Conservation (phyloP, 805 yeast genomes). For the Jamesozyma gamospora region DNA sequence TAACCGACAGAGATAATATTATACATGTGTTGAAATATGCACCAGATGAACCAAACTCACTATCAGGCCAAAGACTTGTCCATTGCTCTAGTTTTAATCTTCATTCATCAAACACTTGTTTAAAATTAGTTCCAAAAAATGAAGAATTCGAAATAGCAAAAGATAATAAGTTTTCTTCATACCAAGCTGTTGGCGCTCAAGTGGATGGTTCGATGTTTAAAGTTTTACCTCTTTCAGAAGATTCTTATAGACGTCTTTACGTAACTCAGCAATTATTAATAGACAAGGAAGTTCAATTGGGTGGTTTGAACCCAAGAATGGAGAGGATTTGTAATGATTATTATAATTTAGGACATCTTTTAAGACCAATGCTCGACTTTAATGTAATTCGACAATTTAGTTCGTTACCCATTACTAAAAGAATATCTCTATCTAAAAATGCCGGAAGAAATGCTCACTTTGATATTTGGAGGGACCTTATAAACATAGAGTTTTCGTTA, state of each 20-base stretch:
- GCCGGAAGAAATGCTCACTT: constrained; percentile 47
- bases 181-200: constrained; percentile 61
- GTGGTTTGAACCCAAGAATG: constrained; percentile 75
- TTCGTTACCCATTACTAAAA: constrained; percentile 46
- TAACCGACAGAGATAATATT: constrained; percentile 57
- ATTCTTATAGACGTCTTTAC: constrained; percentile 68
- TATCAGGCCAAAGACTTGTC: constrained; percentile 67
- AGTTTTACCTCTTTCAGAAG: constrained; percentile 66
- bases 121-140: constrained; percentile 35
- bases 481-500: constrained; percentile 41
- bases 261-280: constrained; percentile 79
- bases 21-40: constrained; percentile 76
- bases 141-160: constrained; percentile 21
- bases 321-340: constrained; percentile 39
- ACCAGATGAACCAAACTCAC: constrained; percentile 80
- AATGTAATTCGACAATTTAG: constrained; percentile 46
- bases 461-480: constrained; percentile 61
- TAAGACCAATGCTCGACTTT: constrained; percentile 58
- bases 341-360: constrained; percentile 30
- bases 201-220: constrained; percentile 71
- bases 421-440: constrained; percentile 43
- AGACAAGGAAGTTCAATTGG: constrained; percentile 62
- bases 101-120: constrained; percentile 49
- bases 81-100: constrained; percentile 61
- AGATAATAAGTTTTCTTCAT: constrained; percentile 22